Conservation (phyloP, 148 eudicot genomes). For the Rhododendron vialii region DNA sequence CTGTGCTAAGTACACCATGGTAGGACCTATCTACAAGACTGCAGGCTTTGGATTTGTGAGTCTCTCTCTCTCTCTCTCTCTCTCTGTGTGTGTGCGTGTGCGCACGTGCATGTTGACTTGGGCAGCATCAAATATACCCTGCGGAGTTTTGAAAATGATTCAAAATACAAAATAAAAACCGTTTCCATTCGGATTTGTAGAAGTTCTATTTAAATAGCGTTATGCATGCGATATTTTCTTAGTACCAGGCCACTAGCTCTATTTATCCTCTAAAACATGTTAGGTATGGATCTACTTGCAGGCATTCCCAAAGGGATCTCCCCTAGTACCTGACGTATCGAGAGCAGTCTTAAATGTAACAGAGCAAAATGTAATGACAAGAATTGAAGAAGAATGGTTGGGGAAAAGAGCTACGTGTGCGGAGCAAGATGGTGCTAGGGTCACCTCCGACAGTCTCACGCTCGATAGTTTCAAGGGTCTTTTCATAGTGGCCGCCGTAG, state of each 20-base stretch:
- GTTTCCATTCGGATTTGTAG: neutral
- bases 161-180: neutral
- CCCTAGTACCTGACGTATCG: slow-evolving; percentile 46
- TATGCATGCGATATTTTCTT: neutral
- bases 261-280: neutral
- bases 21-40: slow-evolving; percentile 21
- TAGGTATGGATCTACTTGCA: neutral
- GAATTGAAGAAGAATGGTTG: no score
- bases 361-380: no score
- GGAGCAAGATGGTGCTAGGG: no score
- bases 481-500: no score
- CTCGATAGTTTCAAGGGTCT: no score
- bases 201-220: neutral
- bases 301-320: slow-evolving; percentile 42
- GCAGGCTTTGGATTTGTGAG: slow-evolving; percentile 46
- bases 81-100: neutral
- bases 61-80: neutral
- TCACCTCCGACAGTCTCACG: no score
- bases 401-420: no score
- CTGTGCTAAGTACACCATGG: slow-evolving; percentile 26
- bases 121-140: neutral
- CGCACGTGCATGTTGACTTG: neutral
- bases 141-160: neutral
- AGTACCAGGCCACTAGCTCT: neutral
- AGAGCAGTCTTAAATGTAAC: neutral